Percentiles rank a stretch among this genome's conserved stretches.
Conservation (phyloP, 2,329 filamentous ascomycete species). For the Raffaelea deltoideospora region DNA sequence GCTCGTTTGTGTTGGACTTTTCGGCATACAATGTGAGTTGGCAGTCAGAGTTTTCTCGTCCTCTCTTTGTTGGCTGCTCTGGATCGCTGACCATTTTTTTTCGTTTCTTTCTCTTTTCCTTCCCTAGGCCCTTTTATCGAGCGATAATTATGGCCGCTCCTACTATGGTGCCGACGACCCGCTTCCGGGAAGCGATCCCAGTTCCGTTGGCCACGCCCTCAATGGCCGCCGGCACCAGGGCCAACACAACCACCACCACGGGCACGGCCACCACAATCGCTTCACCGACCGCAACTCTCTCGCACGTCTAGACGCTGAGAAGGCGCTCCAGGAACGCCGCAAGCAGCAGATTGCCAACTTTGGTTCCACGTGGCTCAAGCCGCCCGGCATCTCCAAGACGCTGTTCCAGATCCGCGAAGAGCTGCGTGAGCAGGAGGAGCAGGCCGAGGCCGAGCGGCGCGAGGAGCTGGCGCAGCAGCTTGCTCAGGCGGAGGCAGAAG, state of each 20-base stretch:
- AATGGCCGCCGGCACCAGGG: constrained; percentile 4
- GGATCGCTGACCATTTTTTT: background rate
- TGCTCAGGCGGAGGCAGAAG: constrained; percentile 43
- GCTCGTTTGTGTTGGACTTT: constrained; percentile 9
- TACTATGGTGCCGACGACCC: constrained; percentile 2
- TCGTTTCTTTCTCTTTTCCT: background rate
- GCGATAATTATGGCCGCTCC: background rate
- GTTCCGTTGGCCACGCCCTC: too few relatives aligned
- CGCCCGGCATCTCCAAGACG: constrained; percentile 77
- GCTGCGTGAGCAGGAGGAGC: constrained; percentile 74
- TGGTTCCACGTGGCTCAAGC: constrained; percentile 79
- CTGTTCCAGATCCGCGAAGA: constrained; percentile 84
- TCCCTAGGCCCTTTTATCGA: background rate
- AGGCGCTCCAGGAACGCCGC: constrained; percentile 59
- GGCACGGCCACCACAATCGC: constrained; percentile 3
- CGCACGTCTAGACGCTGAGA: constrained; percentile 57
- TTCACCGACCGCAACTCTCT: constrained; percentile 44
- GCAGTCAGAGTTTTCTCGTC: background rate
- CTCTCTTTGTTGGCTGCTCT: too few relatives aligned
- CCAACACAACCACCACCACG: constrained; percentile 10
- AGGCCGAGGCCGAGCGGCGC: constrained; percentile 55
- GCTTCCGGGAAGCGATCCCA: too few relatives aligned
- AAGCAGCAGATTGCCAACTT: constrained; percentile 75
- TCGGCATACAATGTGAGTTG: constrained; percentile 9
- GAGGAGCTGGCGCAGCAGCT: constrained; percentile 61